phyloP scores from a whole-genome alignment of 768 basidiomycete genomes.

The Suillus subalutaceus region DNA sequence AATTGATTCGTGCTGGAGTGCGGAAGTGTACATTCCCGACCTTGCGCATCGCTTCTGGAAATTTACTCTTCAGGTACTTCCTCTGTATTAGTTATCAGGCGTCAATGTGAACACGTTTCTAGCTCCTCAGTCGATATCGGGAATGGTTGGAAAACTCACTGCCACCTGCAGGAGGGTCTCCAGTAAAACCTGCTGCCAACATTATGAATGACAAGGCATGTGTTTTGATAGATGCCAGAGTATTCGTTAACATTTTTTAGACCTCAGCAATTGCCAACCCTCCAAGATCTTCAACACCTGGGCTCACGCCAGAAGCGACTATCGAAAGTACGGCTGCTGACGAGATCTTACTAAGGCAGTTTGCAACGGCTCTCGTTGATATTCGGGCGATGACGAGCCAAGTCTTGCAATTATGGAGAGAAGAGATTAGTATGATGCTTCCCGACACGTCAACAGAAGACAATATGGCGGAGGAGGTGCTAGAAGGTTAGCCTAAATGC shows the following conservation, averaged over 20 bases:
- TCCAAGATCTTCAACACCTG: slow-evolving; percentile 57
- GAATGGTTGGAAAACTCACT: slow-evolving; percentile 73
- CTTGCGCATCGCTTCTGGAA: slow-evolving; percentile 88
- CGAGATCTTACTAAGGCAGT: slow-evolving; percentile 66
- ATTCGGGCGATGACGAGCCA: slow-evolving; percentile 58
- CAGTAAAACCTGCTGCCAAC: slow-evolving; percentile 35
- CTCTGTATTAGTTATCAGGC: slow-evolving; percentile 5
- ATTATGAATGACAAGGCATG: slow-evolving; percentile 39
- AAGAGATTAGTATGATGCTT: slow-evolving; percentile 65
- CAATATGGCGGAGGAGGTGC: slow-evolving; percentile 35
- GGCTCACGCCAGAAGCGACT: slow-evolving; percentile 47
- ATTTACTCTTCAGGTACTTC: slow-evolving; percentile 79
- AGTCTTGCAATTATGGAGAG: slow-evolving; percentile 62
- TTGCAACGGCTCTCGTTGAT: slow-evolving; percentile 70
- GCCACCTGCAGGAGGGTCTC: slow-evolving; percentile 42
- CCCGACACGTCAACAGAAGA: slow-evolving; percentile 43
- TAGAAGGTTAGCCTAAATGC: slow-evolving; percentile 50
- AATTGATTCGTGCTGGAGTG: slow-evolving; percentile 82
- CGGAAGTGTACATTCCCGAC: slow-evolving; percentile 83
- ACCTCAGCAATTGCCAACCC: background rate
- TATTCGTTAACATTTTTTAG: background rate
- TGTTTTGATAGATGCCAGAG: background rate
- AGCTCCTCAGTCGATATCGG: slow-evolving; percentile 83
- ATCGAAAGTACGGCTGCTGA: slow-evolving; percentile 62
- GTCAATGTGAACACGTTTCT: slow-evolving; percentile 10